Percentiles rank a stretch among this genome's conserved stretches.
Conservation (phyloP, 2,329 filamentous ascomycete species). For the Metarhizium robertsii region DNA sequence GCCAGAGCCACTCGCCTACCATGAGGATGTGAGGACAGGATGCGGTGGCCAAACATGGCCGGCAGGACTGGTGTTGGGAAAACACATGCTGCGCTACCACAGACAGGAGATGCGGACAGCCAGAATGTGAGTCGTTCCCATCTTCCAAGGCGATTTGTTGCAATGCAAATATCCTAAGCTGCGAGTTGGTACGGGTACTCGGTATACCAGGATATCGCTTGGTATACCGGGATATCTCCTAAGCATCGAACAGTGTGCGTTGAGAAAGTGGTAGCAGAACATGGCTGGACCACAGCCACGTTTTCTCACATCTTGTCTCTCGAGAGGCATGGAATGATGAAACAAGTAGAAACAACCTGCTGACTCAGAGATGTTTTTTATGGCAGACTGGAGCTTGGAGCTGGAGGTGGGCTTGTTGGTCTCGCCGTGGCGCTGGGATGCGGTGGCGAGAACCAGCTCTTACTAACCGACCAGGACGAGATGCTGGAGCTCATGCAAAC, state of each 20-base stretch:
- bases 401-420: slow-evolving; percentile 81
- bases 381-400: slow-evolving; percentile 75
- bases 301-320: neutral
- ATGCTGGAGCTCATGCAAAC: slow-evolving; percentile 81
- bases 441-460: slow-evolving; percentile 44
- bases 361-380: slow-evolving; percentile 10
- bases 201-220: neutral
- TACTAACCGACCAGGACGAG: slow-evolving; percentile 77
- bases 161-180: neutral
- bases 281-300: neutral
- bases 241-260: neutral
- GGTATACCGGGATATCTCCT: neutral
- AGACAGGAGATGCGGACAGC: slow-evolving; percentile 52
- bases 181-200: neutral
- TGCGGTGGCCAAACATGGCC: slow-evolving; percentile 95
- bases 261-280: too few relatives aligned
- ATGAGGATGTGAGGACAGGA: slow-evolving; percentile 77
- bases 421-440: slow-evolving; percentile 51
- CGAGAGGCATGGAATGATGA: neutral
- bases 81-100: slow-evolving; percentile 74
- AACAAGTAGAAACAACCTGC: slow-evolving; percentile 4
- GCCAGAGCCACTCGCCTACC: slow-evolving; percentile 58
- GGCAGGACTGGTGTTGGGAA: slow-evolving; percentile 78
- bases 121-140: slow-evolving; percentile 54
- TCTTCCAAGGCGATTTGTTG: neutral